A percentile compares a stretch with the other conserved stretches of the same genome.
These are phyloP conservation scores for Artemisia annua DNA, from an alignment of 129 eudicot species.

Conservation along the genomic window DNA sequence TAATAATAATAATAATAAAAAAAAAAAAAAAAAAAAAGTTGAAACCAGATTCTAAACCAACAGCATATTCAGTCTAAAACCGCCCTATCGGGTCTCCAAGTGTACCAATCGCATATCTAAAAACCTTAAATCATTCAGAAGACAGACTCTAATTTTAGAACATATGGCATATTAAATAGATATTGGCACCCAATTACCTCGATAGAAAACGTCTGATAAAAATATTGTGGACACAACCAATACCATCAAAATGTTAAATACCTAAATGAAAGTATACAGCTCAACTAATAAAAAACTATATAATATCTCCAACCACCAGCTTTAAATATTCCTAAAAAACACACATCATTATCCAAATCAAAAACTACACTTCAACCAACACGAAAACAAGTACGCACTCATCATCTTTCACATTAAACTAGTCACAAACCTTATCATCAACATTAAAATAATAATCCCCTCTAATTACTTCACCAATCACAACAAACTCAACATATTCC, in stretches of 20 bases:
- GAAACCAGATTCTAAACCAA: background rate
- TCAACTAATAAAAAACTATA: background rate
- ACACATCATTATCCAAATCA: slow-evolving; percentile 23
- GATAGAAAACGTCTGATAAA: background rate
- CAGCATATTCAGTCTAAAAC: background rate
- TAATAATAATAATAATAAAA: too few relatives aligned
- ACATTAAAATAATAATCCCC: slow-evolving; percentile 13
- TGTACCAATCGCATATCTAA: background rate
- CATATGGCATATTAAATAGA: background rate
- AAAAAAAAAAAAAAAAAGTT: too few relatives aligned
- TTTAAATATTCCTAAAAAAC: background rate
- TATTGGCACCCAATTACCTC: slow-evolving; percentile 3
- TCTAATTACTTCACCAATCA: slow-evolving; percentile 10
- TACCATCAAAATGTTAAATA: background rate
- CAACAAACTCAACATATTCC: slow-evolving; percentile 15
- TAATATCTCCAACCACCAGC: slow-evolving; percentile 21
- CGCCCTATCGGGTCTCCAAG: background rate
- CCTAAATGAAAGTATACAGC: background rate
- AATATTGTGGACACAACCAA: too few relatives aligned
- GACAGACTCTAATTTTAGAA: background rate
- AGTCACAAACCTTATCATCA: slow-evolving; percentile 25
- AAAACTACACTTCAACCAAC: slow-evolving; percentile 17
- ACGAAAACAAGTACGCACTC: background rate
- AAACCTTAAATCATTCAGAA: background rate
- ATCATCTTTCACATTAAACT: slow-evolving; percentile 21